phyloP scores from a whole-genome alignment of 805 yeast species.

The Kazachstania taianensis region DNA sequence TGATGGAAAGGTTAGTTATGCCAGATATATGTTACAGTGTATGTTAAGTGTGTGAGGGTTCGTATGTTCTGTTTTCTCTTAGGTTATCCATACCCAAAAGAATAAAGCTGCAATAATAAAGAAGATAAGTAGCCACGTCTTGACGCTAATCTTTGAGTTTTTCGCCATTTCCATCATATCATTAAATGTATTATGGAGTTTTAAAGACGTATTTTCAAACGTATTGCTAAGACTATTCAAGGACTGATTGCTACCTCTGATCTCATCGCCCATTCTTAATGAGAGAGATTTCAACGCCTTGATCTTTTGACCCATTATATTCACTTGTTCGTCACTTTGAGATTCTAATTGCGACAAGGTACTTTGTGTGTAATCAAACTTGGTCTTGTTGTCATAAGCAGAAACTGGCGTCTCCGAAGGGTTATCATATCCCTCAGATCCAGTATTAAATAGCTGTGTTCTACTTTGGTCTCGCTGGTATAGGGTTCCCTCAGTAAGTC shows the following conservation, averaged over 20 bases:
- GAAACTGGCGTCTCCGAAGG: conserved; percentile 24
- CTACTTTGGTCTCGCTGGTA: conserved; percentile 25
- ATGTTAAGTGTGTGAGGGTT: too few species aligned
- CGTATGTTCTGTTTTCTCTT: too few species aligned
- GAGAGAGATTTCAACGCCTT: conserved; percentile 46
- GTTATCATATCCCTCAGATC: conserved; percentile 1
- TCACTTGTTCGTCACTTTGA: conserved; percentile 52
- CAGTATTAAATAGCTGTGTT: conserved; percentile 24
- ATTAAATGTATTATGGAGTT: conserved; percentile 42
- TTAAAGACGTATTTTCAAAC: conserved; percentile 37
- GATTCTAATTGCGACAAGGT: conserved; percentile 52
- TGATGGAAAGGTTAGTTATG: too few species aligned
- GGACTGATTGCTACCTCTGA: conserved; percentile 41
- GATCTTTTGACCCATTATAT: conserved; percentile 44
- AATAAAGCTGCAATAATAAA: conserved; percentile 41
- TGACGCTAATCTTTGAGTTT: conserved; percentile 52
- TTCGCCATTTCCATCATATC: conserved; percentile 57
- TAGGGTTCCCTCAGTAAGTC: conserved; percentile 13
- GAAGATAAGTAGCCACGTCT: conserved; percentile 47
- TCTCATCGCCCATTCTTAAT: conserved; percentile 54
- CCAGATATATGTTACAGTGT: too few species aligned
- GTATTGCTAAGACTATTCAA: conserved; percentile 34
- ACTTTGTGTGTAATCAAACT: conserved; percentile 39
- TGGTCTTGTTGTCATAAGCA: conserved; percentile 32
- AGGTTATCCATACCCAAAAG: conserved; percentile 37